These are phyloP conservation scores for Penstemon newberryi DNA, from an alignment of 257 asterid genomes.

Conservation along the genomic window DNA sequence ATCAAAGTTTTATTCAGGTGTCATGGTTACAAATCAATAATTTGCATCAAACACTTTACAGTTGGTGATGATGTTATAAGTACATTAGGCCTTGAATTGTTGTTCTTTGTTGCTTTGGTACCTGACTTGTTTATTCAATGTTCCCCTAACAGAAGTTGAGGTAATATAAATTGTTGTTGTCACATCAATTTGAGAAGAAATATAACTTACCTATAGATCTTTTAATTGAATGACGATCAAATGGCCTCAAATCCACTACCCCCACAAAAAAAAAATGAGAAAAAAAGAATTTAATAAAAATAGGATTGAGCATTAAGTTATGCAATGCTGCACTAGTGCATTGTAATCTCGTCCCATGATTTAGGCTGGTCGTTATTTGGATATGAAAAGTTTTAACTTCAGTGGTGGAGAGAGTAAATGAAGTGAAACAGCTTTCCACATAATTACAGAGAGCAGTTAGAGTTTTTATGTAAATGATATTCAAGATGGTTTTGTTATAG, in stretches of 20 bases:
- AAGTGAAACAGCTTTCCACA: background rate
- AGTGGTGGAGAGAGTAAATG: background rate
- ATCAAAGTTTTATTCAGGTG: background rate
- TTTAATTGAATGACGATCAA: background rate
- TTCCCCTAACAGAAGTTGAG: too few species aligned
- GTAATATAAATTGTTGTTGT: too few species aligned
- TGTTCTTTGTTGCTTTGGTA: too few species aligned
- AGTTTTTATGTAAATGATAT: background rate
- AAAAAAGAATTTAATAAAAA: background rate
- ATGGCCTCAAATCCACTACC: background rate
- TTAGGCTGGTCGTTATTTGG: slow-evolving; percentile 11
- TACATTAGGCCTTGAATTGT: too few species aligned
- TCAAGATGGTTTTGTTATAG: background rate
- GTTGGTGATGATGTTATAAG: too few species aligned
- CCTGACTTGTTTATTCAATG: too few species aligned
- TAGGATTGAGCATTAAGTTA: background rate
- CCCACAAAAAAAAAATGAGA: too few species aligned
- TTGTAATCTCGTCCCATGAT: background rate
- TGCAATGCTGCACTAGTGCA: background rate
- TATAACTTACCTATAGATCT: background rate
- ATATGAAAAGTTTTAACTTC: background rate
- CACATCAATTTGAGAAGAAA: too few species aligned
- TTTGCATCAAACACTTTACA: background rate
- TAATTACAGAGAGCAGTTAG: background rate
- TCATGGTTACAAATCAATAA: background rate